Base-by-base conservation (phyloP, 78 protist genomes). In the Planoprotostelium fungivorum region DNA sequence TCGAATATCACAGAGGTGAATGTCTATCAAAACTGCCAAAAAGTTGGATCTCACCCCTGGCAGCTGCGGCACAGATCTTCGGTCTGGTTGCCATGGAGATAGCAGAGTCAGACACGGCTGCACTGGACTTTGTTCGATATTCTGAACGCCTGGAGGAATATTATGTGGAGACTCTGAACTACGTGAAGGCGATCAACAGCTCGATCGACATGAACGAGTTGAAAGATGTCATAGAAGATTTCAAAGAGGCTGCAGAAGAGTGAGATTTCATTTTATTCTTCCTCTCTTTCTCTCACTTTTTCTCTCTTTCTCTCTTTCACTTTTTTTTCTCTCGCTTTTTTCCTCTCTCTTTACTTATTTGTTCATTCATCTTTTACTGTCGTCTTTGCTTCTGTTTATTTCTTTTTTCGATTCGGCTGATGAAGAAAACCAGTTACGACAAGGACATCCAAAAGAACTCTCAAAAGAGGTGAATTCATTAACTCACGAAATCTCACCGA, bases 61-160 rank as follows among this genome's bases (percentile, higher is more conserved):
- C 87, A 85, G 37, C 63, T 85, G 37, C 37, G 87, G 37, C 87
- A 5, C 87, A 85, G 16, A 85, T 85, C 63, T 25, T 37, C 87
- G 37, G 37, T 5, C 37, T 85, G 35, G 5, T 85, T 5, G 37
- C 87, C 35, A 37, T 36, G 37, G 37, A 36, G 37, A 5, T 85
- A 16, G 87, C 87, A 37, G 87, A 85, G 5, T 5, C 87, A 5
- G 34, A 5, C 37, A 16, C 16, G 36, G 87, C 37, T 37, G 34
- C 87, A 25, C 16, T 37, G 29, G 87, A 85, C 16, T 85, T 35
- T 35, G 87, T 37, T 5, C 37, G 16, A 25, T 85, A 85, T 85
- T 5, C n/a, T 23, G 16, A 85, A 5, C 5, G 16, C 5, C 16
- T 85, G 16, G 35, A 16, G 35, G 87, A 37, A 16, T 85, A 85